Base-by-base conservation (phyloP, 306 rosid genomes). In the Trifolium subterraneum region DNA sequence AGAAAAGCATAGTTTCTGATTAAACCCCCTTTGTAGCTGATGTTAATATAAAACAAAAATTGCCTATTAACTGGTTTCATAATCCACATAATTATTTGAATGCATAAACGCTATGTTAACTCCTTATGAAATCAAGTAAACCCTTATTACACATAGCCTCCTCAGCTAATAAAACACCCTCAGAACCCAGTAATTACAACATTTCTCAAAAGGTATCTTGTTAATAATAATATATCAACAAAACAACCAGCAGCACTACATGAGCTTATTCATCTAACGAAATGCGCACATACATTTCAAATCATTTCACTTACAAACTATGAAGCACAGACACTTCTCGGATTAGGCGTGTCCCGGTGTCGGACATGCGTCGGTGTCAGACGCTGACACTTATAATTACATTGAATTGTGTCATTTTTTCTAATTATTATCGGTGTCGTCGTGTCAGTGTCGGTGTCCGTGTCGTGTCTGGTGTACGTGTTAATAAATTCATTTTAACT, bases 201-300 rank as follows among this genome's bases (percentile, higher is more conserved):
- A 36, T 22, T 59, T 33, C 64, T 22, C 70, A n/a, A 18, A 60
- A 33, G 22, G 58, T 42, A 48, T 70, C 16, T n/a, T 11, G 52
- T 45, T 51, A 25, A 18, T 15, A 10, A 9, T 44, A 44, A 44
- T 33, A 38, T 31, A 39, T 6, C 29, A 35, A 58, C 38, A 20
- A 76, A 16, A 22, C 71, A 60, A 59, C 55, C 31, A 48, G 9
- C 61, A 29, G 9, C 61, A 29, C n/a, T 13, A 29, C 63, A 48
- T 2, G 33, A 62, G 61, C n/a, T 73, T 18, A 7, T 25, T 72
- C 67, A 25, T 56, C 23, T n/a, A 72, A 3, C n/a, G 23, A 56
- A 68, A 70, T 38, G 72, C 72, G 52, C 36, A 19, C 56, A 39
- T 41, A 65, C 72, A 44, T 52, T 44, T 27, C 59, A 66, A 75